phyloP scores from a whole-genome alignment of 345 rosid species.

The Eucalyptus polyanthemos region DNA sequence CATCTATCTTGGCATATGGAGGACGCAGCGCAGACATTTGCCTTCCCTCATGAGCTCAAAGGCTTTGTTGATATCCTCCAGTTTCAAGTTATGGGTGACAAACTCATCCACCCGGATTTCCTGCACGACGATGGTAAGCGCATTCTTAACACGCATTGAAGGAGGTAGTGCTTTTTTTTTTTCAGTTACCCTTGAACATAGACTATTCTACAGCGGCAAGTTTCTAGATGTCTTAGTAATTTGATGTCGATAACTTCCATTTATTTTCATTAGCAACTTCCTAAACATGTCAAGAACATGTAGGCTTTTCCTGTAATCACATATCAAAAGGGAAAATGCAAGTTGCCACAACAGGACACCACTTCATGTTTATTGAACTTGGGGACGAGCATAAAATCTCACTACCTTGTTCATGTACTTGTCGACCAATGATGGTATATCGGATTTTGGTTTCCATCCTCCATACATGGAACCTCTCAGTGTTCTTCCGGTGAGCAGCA shows the following conservation, averaged over 20 bases:
- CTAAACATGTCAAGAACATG: background rate
- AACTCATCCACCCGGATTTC: conserved; percentile 70
- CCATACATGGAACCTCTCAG: conserved; percentile 80
- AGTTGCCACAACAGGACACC: background rate
- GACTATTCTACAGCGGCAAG: background rate
- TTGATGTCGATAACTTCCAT: background rate
- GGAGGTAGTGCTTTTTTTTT: background rate
- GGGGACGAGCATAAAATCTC: background rate
- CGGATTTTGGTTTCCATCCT: conserved; percentile 87
- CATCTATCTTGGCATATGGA: conserved; percentile 45
- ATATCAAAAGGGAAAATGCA: background rate
- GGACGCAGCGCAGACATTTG: conserved; percentile 70
- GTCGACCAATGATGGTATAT: conserved; percentile 65
- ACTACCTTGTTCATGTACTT: conserved; percentile 64
- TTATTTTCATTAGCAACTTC: background rate
- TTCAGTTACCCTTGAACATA: background rate
- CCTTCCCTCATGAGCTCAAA: conserved; percentile 78
- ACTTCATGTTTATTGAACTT: background rate
- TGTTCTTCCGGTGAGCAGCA: conserved; percentile 63
- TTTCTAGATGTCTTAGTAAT: background rate
- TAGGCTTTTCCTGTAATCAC: background rate
- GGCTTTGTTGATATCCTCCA: conserved; percentile 70
- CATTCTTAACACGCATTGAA: background rate
- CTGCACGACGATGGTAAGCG: conserved; percentile 6
- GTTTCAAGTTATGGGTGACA: conserved; percentile 52